A percentile compares a stretch with the other conserved stretches of the same genome.
phyloP scores from a whole-genome alignment of 2,329 filamentous ascomycete genomes.

The Paecilomyces fulvus region DNA sequence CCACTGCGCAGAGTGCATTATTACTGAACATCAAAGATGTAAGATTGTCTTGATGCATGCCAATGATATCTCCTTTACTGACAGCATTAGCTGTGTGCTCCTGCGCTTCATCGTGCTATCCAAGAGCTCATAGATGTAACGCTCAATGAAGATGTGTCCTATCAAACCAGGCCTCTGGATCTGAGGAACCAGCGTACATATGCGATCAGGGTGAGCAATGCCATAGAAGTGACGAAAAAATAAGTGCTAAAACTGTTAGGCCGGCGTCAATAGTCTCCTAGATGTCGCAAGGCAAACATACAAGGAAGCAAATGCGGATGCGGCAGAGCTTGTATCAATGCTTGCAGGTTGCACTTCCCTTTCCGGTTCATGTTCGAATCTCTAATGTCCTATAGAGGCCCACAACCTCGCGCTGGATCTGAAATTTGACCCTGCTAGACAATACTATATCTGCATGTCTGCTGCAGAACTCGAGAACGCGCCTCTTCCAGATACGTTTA shows the following conservation, averaged over 20 bases:
- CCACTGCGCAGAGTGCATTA: conserved; percentile 54
- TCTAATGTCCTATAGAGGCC: conserved; percentile 37
- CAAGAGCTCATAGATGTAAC: conserved; percentile 56
- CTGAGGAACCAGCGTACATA: conserved; percentile 84
- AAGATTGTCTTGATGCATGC: conserved; percentile 2
- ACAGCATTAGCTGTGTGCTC: conserved; percentile 50
- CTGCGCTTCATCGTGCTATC: conserved; percentile 53
- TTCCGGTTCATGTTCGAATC: neutral
- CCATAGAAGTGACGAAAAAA: neutral
- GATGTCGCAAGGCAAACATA: conserved; percentile 85
- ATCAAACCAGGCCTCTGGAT: conserved; percentile 71
- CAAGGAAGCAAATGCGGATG: conserved; percentile 76
- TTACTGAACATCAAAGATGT: conserved; percentile 59
- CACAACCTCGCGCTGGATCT: conserved; percentile 56
- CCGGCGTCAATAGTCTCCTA: conserved; percentile 74
- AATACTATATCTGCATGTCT: conserved; percentile 68
- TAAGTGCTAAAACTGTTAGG: conserved; percentile 34
- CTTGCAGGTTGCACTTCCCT: conserved; percentile 48
- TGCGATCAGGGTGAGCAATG: conserved; percentile 55
- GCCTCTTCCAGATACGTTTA: conserved; percentile 58
- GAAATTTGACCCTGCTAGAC: conserved; percentile 67
- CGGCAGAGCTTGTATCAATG: conserved; percentile 60
- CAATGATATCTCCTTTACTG: neutral
- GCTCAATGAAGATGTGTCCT: conserved; percentile 75
- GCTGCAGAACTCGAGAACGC: conserved; percentile 54